Evolutionary conservation across 306 rosid species (phyloP).

Genomic region (Prunus mongolica): DNA sequence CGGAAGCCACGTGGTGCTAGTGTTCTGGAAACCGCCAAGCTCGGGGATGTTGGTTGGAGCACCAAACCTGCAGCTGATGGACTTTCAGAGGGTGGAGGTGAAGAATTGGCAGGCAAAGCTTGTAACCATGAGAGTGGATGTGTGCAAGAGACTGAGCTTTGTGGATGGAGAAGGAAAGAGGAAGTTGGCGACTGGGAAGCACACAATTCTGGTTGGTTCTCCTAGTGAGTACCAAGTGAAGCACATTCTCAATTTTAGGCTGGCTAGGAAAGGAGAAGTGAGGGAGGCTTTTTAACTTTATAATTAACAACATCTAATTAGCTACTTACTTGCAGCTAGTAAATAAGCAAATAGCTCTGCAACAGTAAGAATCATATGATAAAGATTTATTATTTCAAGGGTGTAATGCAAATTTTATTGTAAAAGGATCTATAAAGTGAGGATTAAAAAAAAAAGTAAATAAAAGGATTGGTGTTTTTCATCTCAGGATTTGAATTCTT

Average conservation of each 20-base stretch:
- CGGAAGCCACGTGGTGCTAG: slow-evolving; percentile 50
- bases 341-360: not conserved
- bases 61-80: slow-evolving; percentile 48
- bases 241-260: slow-evolving; percentile 42
- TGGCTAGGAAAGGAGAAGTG: slow-evolving; percentile 17
- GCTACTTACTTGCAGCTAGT: not conserved
- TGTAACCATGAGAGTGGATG: slow-evolving; percentile 35
- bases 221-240: slow-evolving; percentile 45
- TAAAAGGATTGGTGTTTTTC: not conserved
- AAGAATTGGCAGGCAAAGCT: slow-evolving; percentile 29
- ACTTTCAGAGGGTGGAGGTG: slow-evolving; percentile 46
- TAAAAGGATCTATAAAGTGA: not conserved
- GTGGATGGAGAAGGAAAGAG: slow-evolving; percentile 59
- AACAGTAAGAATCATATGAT: not conserved
- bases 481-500: too few species aligned
- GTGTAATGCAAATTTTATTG: not conserved
- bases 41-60: slow-evolving; percentile 27
- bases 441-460: not conserved
- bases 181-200: slow-evolving; percentile 46
- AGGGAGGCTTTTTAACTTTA: slow-evolving; percentile 5
- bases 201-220: slow-evolving; percentile 47
- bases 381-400: not conserved
- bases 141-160: slow-evolving; percentile 39
- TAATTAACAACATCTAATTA: not conserved
- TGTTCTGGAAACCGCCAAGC: slow-evolving; percentile 43